A percentile compares a stretch with the other conserved stretches of the same genome.
These are phyloP conservation scores for Isabelozyma rhagii DNA, from an alignment of 805 yeast species.

Conservation along the genomic window DNA sequence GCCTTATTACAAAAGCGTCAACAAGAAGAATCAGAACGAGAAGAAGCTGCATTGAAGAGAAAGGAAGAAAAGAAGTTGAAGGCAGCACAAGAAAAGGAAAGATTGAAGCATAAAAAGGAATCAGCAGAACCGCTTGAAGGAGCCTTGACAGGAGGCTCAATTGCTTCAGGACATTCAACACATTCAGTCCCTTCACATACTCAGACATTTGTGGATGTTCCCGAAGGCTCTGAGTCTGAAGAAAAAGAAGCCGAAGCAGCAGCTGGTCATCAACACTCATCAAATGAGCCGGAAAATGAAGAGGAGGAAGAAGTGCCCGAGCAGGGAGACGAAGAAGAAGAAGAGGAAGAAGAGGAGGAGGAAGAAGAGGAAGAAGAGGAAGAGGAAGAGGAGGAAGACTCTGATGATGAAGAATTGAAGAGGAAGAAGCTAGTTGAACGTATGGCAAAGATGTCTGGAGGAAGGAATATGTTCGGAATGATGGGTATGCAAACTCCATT, in stretches of 20 bases:
- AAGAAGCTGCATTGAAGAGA: conserved; percentile 54
- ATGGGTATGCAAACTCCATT: conserved; percentile 50
- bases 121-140: conserved; percentile 1
- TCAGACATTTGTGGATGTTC: background rate
- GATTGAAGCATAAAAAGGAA: conserved; percentile 16
- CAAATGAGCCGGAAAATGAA: background rate
- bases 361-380: conserved; percentile 28
- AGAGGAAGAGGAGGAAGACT: conserved; percentile 54
- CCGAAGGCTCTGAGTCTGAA: background rate
- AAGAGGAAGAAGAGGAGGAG: conserved; percentile 4
- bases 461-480: conserved; percentile 76
- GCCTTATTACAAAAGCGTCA: conserved; percentile 79
- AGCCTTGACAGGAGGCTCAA: background rate
- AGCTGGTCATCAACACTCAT: background rate
- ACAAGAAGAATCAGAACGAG: conserved; percentile 73
- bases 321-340: background rate
- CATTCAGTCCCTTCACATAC: background rate
- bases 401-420: conserved; percentile 73
- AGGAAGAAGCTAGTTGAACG: conserved; percentile 80
- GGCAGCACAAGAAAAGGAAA: conserved; percentile 27
- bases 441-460: conserved; percentile 95
- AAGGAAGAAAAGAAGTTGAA: conserved; percentile 50
- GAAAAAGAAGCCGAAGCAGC: background rate
- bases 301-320: background rate
- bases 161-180: background rate